A percentile compares a stretch with the other conserved stretches of the same genome.
Evolutionary conservation across 2,329 filamentous ascomycete species (phyloP).

Genomic region (Apiospora malaysiana): DNA sequence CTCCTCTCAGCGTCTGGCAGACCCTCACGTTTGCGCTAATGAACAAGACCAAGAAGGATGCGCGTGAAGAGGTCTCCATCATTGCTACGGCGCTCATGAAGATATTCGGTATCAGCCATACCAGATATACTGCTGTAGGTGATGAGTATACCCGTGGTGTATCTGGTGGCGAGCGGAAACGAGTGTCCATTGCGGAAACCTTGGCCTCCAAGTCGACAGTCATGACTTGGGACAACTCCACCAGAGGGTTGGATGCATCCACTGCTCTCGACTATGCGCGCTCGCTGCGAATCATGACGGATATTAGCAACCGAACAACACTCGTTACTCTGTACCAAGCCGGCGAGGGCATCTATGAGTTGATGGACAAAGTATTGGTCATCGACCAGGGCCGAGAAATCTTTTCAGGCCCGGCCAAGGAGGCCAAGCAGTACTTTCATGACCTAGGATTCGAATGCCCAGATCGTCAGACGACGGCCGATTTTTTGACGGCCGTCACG

Average conservation of each 20-base stretch:
- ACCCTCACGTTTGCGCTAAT: slow-evolving; percentile 77
- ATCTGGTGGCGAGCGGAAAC: slow-evolving; percentile 80
- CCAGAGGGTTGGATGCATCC: slow-evolving; percentile 78
- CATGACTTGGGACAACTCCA: slow-evolving; percentile 82
- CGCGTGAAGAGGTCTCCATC: slow-evolving; percentile 67
- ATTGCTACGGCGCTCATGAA: slow-evolving; percentile 74
- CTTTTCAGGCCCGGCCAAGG: slow-evolving; percentile 67
- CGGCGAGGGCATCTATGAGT: slow-evolving; percentile 50
- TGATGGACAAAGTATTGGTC: slow-evolving; percentile 81
- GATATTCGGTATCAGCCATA: slow-evolving; percentile 82
- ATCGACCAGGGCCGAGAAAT: slow-evolving; percentile 70
- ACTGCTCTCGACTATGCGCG: slow-evolving; percentile 81
- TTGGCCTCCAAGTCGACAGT: slow-evolving; percentile 76
- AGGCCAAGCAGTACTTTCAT: slow-evolving; percentile 70
- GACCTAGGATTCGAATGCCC: slow-evolving; percentile 69
- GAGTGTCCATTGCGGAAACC: slow-evolving; percentile 80
- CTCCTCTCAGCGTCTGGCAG: slow-evolving; percentile 77
- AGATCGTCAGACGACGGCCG: slow-evolving; percentile 70
- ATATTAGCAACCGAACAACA: slow-evolving; percentile 68
- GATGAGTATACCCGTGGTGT: slow-evolving; percentile 75
- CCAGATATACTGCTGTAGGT: slow-evolving; percentile 76
- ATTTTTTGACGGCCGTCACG: slow-evolving; percentile 78
- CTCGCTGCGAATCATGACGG: slow-evolving; percentile 74
- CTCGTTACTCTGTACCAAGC: slow-evolving; percentile 47
- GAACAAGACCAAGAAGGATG: slow-evolving; percentile 75